Percentiles rank a stretch among this genome's conserved stretches.
Evolutionary conservation across 257 asterid species (phyloP).

Genomic region (Solanum okadae): DNA sequence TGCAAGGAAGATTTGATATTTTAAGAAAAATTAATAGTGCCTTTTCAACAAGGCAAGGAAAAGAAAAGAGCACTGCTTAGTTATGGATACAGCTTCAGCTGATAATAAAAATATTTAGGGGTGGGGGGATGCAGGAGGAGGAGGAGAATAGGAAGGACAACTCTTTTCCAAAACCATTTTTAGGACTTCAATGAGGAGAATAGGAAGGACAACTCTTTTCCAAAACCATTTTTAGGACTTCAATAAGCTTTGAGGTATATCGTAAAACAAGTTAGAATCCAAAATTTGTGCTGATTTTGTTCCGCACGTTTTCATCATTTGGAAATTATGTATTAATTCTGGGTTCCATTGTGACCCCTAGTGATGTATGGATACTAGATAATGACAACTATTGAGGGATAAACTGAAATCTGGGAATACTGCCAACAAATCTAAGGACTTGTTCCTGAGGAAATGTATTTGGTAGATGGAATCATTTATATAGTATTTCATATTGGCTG

Average conservation of each 20-base stretch:
- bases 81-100: background rate
- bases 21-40: background rate
- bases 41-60: background rate
- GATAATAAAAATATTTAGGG: background rate
- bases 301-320: background rate
- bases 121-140: background rate
- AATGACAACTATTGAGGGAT: background rate
- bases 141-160: background rate
- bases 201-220: background rate
- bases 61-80: background rate
- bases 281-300: background rate
- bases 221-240: background rate
- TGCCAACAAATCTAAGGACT: background rate
- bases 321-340: background rate
- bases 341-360: background rate
- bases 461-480: background rate
- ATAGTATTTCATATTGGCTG: background rate
- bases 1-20: background rate
- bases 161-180: background rate
- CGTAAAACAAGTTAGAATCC: background rate
- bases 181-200: background rate
- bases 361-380: background rate
- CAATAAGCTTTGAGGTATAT: background rate
- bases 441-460: background rate
- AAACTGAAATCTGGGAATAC: background rate